Percentiles rank a stretch among this genome's conserved stretches.
Evolutionary conservation across 352 stramenopile genomes (phyloP).

Genomic region (Phytophthora europaea): DNA sequence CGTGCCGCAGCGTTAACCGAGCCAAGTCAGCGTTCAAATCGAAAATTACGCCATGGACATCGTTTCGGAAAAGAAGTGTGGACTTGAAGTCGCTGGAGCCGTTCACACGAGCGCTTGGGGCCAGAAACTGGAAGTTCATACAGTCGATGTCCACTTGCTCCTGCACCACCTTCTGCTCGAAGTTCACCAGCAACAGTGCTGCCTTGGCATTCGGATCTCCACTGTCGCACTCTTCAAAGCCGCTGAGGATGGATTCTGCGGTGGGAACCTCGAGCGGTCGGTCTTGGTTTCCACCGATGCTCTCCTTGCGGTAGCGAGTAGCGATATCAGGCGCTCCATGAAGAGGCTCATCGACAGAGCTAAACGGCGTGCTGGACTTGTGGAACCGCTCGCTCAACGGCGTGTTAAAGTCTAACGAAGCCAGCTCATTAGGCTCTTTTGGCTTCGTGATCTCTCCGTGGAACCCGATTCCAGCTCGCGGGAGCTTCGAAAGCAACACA

Average conservation of each 20-base stretch:
- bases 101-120: constrained; percentile 36
- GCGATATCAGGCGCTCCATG: constrained; percentile 49
- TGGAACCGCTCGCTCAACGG: constrained; percentile 78
- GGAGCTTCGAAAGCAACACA: constrained; percentile 70
- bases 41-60: constrained; percentile 84
- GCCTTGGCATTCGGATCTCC: constrained; percentile 80
- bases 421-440: constrained; percentile 65
- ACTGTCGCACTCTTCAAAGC: constrained; percentile 86
- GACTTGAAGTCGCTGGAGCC: constrained; percentile 27
- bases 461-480: constrained; percentile 82
- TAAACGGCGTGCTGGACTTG: constrained; percentile 84
- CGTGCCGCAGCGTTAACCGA: constrained; percentile 52
- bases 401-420: constrained; percentile 52
- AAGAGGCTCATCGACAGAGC: constrained; percentile 71
- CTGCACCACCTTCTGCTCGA: constrained; percentile 45
- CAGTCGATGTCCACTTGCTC: constrained; percentile 76
- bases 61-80: constrained; percentile 82
- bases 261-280: constrained; percentile 69
- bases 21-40: constrained; percentile 35
- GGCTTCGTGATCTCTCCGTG: constrained; percentile 70
- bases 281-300: constrained; percentile 25
- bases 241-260: constrained; percentile 79
- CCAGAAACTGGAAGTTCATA: constrained; percentile 72
- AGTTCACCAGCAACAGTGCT: constrained; percentile 58
- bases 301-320: constrained; percentile 43